Base-by-base conservation (phyloP, 139 green algal species). In the Eudorina sp. region DNA sequence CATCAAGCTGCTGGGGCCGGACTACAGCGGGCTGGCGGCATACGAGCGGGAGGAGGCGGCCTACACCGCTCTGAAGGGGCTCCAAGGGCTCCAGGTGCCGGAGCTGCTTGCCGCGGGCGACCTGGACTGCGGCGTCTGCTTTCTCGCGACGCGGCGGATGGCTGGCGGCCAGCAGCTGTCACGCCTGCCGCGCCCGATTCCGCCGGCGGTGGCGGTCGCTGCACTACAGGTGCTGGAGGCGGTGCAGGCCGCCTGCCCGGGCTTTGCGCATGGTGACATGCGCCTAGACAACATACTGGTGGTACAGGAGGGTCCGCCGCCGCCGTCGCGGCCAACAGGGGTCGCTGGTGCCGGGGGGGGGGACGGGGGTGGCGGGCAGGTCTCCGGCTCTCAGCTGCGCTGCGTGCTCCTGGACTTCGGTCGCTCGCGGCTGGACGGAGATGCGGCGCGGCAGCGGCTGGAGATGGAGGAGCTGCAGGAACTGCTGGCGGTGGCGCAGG, bases 261-360 rank as follows among this genome's bases (percentile, higher is more conserved):
- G 73, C 73, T 81, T 81, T 29, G 29, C 60, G 73, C 73, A 81
- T 45, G 73, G 73, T 45, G 73, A 81, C 45, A 43, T 81, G 43
- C 73, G 73, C 29, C 73, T 53, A 45, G 6, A 43, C 4, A 81
- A 60, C 45, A 62, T 81, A 7, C 29, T 81, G 45, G 14, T 45
- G 73, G 23, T 81, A 45, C 3, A 9, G 45, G n/a, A n/a, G n/a
- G n/a, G n/a, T n/a, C n/a, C n/a, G n/a, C n/a, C n/a, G n/a, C n/a
- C n/a, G n/a, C n/a, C n/a, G n/a, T n/a, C n/a, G n/a, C n/a, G n/a
- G n/a, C n/a, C n/a, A n/a, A n/a, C n/a, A n/a, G n/a, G n/a, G n/a
- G n/a, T n/a, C n/a, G n/a, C n/a, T n/a, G n/a, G n/a, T n/a, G n/a
- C n/a, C n/a, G n/a, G n/a, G n/a, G n/a, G n/a, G n/a, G n/a, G n/a